Conservation (phyloP, 169 alveolate genomes). For the Plasmodium billcollinsi region DNA sequence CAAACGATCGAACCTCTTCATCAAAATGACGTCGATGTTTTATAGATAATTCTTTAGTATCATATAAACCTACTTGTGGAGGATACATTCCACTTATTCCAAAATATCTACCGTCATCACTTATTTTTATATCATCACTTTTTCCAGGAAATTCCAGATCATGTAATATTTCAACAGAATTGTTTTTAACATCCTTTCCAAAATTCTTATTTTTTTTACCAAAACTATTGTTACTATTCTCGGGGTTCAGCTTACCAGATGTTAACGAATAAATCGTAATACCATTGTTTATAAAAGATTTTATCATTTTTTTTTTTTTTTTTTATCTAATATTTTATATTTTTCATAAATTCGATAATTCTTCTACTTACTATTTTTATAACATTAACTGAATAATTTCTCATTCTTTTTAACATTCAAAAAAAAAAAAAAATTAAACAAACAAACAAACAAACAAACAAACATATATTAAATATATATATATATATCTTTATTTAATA, state of each 20-base stretch:
- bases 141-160: slow-evolving; percentile 86
- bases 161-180: slow-evolving; percentile 81
- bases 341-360: too few species aligned
- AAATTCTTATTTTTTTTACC: slow-evolving; percentile 10
- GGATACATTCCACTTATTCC: slow-evolving; percentile 86
- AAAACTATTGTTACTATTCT: background rate
- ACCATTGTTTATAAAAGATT: slow-evolving; percentile 73
- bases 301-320: slow-evolving; percentile 25
- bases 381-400: too few species aligned
- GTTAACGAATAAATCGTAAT: slow-evolving; percentile 62
- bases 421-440: too few species aligned
- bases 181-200: background rate
- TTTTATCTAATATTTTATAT: too few species aligned
- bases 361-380: too few species aligned
- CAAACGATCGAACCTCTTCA: slow-evolving; percentile 81
- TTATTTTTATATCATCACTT: slow-evolving; percentile 81
- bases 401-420: too few species aligned
- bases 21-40: slow-evolving; percentile 87
- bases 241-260: slow-evolving; percentile 47
- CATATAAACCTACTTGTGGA: slow-evolving; percentile 86
- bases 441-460: too few species aligned
- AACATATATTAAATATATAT: too few species aligned
- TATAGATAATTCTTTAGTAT: slow-evolving; percentile 82
- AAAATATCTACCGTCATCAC: slow-evolving; percentile 82
- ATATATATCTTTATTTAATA: too few species aligned